Evolutionary conservation across 495 filamentous ascomycete genomes (phyloP).

Genomic region (Amniculicola lignicola): DNA sequence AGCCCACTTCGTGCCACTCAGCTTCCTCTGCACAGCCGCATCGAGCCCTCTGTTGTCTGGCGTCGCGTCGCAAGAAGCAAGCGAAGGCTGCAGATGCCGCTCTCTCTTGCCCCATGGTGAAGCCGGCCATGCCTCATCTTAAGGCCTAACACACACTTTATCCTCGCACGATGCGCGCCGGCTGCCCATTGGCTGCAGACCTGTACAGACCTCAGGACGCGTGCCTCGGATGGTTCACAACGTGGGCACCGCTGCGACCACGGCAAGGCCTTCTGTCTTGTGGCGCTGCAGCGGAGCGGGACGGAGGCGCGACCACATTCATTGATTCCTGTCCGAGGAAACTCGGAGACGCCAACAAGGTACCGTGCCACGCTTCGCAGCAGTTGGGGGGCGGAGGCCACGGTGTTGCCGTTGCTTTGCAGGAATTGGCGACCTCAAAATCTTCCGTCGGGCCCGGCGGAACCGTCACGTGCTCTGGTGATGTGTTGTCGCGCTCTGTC

Average conservation of each 20-base stretch:
- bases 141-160: slow-evolving; percentile 25
- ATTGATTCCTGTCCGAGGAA: too few relatives aligned
- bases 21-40: slow-evolving; percentile 31
- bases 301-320: too few relatives aligned
- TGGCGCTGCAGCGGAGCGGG: too few relatives aligned
- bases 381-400: background rate
- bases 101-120: slow-evolving; percentile 29
- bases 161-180: background rate
- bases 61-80: background rate
- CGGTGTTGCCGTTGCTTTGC: background rate
- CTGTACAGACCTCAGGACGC: slow-evolving; percentile 28
- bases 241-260: background rate
- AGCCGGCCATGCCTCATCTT: slow-evolving; percentile 24
- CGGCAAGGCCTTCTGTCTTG: slow-evolving; percentile 6
- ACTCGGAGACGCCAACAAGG: too few relatives aligned
- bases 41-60: slow-evolving; percentile 19
- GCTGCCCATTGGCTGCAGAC: slow-evolving; percentile 18
- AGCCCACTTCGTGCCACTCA: slow-evolving; percentile 22
- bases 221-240: slow-evolving; percentile 18
- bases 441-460: background rate
- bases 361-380: too few relatives aligned
- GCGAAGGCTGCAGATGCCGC: slow-evolving; percentile 25
- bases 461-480: slow-evolving; percentile 21
- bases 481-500: background rate
- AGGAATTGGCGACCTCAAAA: background rate